Conservation (phyloP, 2,329 filamentous ascomycete species). For the Dothideomycetes sp. region DNA sequence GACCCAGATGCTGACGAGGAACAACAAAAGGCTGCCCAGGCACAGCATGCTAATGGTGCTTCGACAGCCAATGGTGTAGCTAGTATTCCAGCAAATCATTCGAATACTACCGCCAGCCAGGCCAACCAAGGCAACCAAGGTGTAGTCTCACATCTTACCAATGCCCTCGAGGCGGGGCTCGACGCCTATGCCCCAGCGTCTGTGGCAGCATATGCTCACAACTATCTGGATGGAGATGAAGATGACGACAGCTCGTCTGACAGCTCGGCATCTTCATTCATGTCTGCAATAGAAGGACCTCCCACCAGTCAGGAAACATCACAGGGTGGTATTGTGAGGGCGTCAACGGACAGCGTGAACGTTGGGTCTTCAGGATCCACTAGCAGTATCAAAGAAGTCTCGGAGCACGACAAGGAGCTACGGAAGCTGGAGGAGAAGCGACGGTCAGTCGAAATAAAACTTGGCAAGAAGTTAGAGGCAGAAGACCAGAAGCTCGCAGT, state of each 20-base stretch:
- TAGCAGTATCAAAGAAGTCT: background rate
- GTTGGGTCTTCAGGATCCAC: too few relatives aligned
- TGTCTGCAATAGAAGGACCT: conserved; percentile 16
- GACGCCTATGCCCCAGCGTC: conserved; percentile 22
- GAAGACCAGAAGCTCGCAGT: conserved; percentile 35
- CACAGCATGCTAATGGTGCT: conserved; percentile 11
- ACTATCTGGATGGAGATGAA: conserved; percentile 12
- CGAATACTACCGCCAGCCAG: too few relatives aligned
- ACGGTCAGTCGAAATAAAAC: conserved; percentile 51
- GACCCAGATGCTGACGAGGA: conserved; percentile 22
- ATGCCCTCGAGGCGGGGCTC: conserved; percentile 19
- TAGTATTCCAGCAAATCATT: too few relatives aligned
- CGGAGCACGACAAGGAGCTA: conserved; percentile 50
- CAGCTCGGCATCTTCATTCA: conserved; percentile 9
- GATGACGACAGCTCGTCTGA: conserved; percentile 9
- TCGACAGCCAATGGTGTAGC: too few relatives aligned
- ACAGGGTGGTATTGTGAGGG: too few relatives aligned
- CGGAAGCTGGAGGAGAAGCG: conserved; percentile 51
- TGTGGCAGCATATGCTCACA: conserved; percentile 17
- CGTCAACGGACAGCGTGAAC: too few relatives aligned
- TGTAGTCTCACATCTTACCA: conserved; percentile 18
- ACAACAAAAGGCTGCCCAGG: conserved; percentile 9
- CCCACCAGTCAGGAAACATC: too few relatives aligned
- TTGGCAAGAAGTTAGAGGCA: conserved; percentile 44
- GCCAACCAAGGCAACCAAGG: conserved; percentile 11